These are phyloP conservation scores for Rhododendron mucronatum DNA, from an alignment of 148 eudicot species.

Conservation along the genomic window DNA sequence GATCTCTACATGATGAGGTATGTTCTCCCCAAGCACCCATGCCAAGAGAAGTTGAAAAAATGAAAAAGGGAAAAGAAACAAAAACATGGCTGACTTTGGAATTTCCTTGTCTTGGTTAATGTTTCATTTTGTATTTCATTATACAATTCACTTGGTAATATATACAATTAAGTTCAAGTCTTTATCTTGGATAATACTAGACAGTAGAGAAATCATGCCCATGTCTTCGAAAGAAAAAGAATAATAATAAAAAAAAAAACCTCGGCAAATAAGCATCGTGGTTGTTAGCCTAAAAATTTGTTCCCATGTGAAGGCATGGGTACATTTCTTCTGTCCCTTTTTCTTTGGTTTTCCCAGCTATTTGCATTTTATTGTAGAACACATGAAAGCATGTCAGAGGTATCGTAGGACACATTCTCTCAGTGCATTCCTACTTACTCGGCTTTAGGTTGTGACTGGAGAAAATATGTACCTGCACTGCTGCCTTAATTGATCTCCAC, in stretches of 20 bases:
- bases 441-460: not conserved
- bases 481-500: not conserved
- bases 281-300: not conserved
- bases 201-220: not conserved
- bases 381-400: not conserved
- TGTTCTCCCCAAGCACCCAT: slow-evolving; percentile 14
- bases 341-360: not conserved
- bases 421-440: not conserved
- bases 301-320: not conserved
- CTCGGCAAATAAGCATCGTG: not conserved
- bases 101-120: not conserved
- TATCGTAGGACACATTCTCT: not conserved
- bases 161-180: not conserved
- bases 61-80: slow-evolving; percentile 26
- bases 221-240: not conserved
- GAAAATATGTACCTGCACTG: not conserved
- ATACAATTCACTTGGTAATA: not conserved
- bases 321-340: not conserved
- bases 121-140: not conserved
- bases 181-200: not conserved
- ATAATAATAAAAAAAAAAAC: not conserved
- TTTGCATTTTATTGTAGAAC: not conserved
- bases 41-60: slow-evolving; percentile 54
- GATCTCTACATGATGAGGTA: slow-evolving; percentile 74
- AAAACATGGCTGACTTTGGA: not conserved